phyloP scores from a whole-genome alignment of 2,329 filamentous ascomycete species.

The Hyphodiscus sp. region DNA sequence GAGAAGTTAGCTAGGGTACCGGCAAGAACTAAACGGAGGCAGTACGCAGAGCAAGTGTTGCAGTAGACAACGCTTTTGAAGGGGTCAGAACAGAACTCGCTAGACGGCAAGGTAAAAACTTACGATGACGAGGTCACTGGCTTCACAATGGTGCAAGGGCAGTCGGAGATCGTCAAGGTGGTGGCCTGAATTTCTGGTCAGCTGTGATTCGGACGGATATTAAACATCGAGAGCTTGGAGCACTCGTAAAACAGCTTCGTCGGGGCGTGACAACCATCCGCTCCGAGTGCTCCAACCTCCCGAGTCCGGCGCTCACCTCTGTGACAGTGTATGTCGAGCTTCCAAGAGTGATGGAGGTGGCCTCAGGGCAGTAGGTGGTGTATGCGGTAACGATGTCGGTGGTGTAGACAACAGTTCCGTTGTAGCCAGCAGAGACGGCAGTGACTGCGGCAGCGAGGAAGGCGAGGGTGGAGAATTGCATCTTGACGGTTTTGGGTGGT shows the following conservation, averaged over 20 bases:
- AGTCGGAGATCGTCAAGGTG: constrained; percentile 28
- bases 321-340: constrained; percentile 43
- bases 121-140: constrained; percentile 23
- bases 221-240: not conserved
- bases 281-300: not conserved
- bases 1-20: constrained; percentile 7
- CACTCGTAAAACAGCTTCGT: not conserved
- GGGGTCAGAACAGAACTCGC: not conserved
- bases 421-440: constrained; percentile 20
- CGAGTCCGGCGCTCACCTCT: constrained; percentile 30
- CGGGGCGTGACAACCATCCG: not conserved
- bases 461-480: constrained; percentile 33
- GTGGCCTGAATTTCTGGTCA: constrained; percentile 17
- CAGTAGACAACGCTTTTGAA: constrained; percentile 17
- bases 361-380: constrained; percentile 44
- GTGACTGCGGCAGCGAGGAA: constrained; percentile 29
- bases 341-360: constrained; percentile 41
- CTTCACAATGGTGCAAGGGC: constrained; percentile 27
- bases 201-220: not conserved
- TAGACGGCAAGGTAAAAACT: constrained; percentile 47
- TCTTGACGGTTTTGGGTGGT: constrained; percentile 29
- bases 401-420: constrained; percentile 38
- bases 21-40: not conserved
- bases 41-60: constrained; percentile 16
- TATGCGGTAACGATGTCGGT: constrained; percentile 37